Evolutionary conservation across 805 yeast species (phyloP).

Genomic region (Metschnikowia henanensis): DNA sequence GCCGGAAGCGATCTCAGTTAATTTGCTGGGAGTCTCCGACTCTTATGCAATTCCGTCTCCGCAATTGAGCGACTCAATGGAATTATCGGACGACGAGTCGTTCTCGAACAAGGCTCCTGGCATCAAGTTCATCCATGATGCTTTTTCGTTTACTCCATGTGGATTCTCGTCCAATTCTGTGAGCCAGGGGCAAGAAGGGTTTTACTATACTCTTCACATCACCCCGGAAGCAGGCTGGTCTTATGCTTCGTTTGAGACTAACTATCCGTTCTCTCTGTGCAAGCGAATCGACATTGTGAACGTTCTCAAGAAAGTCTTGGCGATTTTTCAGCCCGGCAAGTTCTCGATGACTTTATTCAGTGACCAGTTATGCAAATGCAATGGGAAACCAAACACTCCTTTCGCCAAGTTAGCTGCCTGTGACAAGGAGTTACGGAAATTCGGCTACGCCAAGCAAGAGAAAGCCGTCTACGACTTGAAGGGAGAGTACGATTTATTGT

Average conservation of each 20-base stretch:
- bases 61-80: constrained; percentile 28
- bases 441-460: constrained; percentile 60
- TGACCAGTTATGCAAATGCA: constrained; percentile 16
- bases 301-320: constrained; percentile 60
- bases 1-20: background rate
- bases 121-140: constrained; percentile 62
- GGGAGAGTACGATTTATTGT: constrained; percentile 66
- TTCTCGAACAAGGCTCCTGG: background rate
- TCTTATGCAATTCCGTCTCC: constrained; percentile 34
- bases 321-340: constrained; percentile 70
- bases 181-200: constrained; percentile 45
- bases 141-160: constrained; percentile 91
- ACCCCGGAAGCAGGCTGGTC: constrained; percentile 96
- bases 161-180: constrained; percentile 92
- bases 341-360: constrained; percentile 54
- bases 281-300: constrained; percentile 44
- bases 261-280: constrained; percentile 53
- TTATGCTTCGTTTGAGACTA: constrained; percentile 94
- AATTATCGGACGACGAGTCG: constrained; percentile 21
- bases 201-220: constrained; percentile 82
- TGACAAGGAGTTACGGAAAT: constrained; percentile 27
- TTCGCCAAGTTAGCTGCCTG: constrained; percentile 13
- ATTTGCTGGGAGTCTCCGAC: background rate
- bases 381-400: constrained; percentile 1
- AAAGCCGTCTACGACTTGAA: constrained; percentile 72